Evolutionary conservation across 768 basidiomycete species (phyloP).

Genomic region (Leucogyrophana mollusca): DNA sequence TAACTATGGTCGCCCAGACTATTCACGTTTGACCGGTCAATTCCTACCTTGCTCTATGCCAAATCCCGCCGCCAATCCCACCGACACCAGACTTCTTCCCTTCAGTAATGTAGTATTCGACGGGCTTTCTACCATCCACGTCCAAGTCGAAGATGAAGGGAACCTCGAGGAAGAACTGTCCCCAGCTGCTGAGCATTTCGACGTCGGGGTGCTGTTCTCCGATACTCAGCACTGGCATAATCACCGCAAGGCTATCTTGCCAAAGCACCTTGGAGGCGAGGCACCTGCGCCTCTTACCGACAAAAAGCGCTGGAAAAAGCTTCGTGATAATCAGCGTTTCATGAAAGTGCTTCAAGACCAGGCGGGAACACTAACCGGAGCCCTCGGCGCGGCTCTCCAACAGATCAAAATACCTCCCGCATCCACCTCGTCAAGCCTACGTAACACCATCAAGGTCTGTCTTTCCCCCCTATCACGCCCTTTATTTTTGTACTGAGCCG

Average conservation of each 20-base stretch:
- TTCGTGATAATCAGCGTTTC: slow-evolving; percentile 51
- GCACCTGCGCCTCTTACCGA: slow-evolving; percentile 28
- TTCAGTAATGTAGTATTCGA: slow-evolving; percentile 44
- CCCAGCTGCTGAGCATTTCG: slow-evolving; percentile 19
- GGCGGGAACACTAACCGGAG: slow-evolving; percentile 64
- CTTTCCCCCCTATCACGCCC: background rate
- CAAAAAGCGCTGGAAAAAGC: slow-evolving; percentile 34
- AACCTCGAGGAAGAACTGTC: slow-evolving; percentile 13
- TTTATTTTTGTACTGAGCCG: background rate
- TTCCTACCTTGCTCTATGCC: slow-evolving; percentile 17
- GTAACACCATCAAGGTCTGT: slow-evolving; percentile 12
- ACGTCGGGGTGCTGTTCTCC: slow-evolving; percentile 41
- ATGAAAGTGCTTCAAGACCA: slow-evolving; percentile 57
- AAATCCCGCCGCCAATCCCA: background rate
- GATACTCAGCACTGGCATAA: slow-evolving; percentile 67
- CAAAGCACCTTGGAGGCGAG: slow-evolving; percentile 53
- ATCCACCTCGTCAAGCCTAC: slow-evolving; percentile 16
- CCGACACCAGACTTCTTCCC: slow-evolving; percentile 28
- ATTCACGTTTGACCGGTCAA: slow-evolving; percentile 14
- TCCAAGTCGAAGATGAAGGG: slow-evolving; percentile 13
- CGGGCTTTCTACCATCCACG: slow-evolving; percentile 21
- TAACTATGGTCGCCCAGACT: slow-evolving; percentile 14
- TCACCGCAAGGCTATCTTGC: slow-evolving; percentile 44
- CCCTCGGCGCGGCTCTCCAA: slow-evolving; percentile 50
- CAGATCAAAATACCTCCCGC: slow-evolving; percentile 52